These are phyloP conservation scores for Emiliania huxleyi DNA, from an alignment of 78 protist genomes.

Conservation along the genomic window DNA sequence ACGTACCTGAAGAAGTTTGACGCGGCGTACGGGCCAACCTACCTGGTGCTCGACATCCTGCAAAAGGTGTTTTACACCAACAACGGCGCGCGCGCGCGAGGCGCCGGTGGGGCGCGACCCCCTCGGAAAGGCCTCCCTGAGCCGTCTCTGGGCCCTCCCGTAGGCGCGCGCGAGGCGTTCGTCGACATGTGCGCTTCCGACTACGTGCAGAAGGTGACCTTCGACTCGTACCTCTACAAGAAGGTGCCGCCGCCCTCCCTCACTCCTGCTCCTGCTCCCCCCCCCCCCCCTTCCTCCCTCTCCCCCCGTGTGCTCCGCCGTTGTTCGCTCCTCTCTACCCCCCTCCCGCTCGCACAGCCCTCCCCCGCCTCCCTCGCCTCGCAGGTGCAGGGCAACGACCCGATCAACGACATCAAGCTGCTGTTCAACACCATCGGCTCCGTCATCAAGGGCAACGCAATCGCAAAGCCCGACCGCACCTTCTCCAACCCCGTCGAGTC, in stretches of 20 bases:
- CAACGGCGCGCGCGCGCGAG: too few relatives aligned
- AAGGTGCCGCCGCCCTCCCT: too few relatives aligned
- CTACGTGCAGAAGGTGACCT: constrained; percentile 56
- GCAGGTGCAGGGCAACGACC: constrained; percentile 24
- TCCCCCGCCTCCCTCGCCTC: too few relatives aligned
- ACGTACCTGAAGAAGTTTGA: constrained; percentile 26
- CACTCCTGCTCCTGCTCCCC: too few relatives aligned
- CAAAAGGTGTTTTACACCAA: constrained; percentile 55
- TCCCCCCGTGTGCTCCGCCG: too few relatives aligned
- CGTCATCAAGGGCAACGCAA: constrained; percentile 16
- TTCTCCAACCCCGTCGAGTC: constrained; percentile 58
- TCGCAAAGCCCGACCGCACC: background rate
- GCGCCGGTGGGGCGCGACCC: too few relatives aligned
- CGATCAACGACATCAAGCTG: constrained; percentile 45
- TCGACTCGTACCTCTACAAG: constrained; percentile 58
- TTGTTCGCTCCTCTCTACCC: too few relatives aligned
- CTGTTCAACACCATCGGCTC: constrained; percentile 48
- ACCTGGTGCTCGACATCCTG: constrained; percentile 44
- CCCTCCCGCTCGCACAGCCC: too few relatives aligned
- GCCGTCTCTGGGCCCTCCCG: too few relatives aligned
- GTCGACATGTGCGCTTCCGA: constrained; percentile 54
- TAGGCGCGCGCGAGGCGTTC: constrained; percentile 62
- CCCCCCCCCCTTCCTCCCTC: too few relatives aligned
- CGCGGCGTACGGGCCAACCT: constrained; percentile 35
- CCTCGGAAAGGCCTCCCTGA: too few relatives aligned